Evolutionary conservation across 1,284 basidiomycete species (phyloP).

Genomic region (Leccinum variabile): DNA sequence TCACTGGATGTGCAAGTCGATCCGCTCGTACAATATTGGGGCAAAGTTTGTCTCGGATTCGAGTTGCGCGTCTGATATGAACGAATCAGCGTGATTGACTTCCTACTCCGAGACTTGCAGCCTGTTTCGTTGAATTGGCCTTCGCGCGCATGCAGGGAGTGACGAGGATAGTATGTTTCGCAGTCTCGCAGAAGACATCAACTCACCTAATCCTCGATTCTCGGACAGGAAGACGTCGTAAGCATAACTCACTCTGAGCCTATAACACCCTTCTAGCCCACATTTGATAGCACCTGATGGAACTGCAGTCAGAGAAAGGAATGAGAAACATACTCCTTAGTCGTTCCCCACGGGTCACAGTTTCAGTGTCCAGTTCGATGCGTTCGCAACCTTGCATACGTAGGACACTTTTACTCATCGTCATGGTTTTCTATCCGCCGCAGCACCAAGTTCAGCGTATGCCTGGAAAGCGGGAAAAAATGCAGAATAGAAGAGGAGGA

Average conservation of each 20-base stretch:
- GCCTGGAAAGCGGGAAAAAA: no score
- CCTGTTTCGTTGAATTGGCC: neutral
- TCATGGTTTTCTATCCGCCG: neutral
- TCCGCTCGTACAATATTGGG: neutral
- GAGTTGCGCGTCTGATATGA: neutral
- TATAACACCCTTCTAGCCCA: neutral
- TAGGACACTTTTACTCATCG: neutral
- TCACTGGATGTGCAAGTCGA: neutral
- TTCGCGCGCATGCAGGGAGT: neutral
- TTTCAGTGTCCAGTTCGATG: neutral
- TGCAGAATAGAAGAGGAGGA: no score
- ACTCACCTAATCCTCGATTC: neutral
- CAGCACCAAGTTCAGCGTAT: neutral
- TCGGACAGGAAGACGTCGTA: neutral
- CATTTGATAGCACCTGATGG: neutral
- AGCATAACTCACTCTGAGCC: neutral
- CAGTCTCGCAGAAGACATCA: neutral
- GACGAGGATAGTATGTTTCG: neutral
- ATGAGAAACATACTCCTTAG: neutral
- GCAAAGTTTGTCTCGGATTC: neutral
- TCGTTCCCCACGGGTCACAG: neutral
- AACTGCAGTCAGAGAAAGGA: neutral
- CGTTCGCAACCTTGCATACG: no score
- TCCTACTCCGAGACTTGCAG: neutral
- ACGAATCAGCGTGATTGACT: neutral